Evolutionary conservation across 208 protist genomes (phyloP), one percentile per base, ranked within the genome.

Genomic region (Crithidia sp.): DNA sequence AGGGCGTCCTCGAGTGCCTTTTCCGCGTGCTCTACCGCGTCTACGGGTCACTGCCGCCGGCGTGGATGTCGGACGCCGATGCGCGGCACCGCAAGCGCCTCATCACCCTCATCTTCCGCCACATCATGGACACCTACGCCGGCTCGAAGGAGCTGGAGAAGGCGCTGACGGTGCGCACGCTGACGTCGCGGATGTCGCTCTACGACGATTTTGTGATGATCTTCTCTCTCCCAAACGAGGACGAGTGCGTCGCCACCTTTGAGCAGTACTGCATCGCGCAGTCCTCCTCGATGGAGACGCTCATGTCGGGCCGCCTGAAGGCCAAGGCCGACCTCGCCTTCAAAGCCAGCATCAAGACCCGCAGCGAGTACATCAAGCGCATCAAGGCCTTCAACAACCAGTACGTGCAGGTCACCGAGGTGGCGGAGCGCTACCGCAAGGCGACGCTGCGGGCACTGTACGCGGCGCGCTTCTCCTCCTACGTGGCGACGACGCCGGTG

Each of bases 281-380:
- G 78, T 71, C 68, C n/a, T 76, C 69, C 0, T 80, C 77, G 13
- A 52, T 96, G 6, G 84, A 91, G 16, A 85, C 81, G 10, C 76
- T 93, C 57, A 92, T 96, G 79, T 87, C 85, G 19, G 82, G 82
- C 58, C 72, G 89, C 2, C 89, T 82, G 7, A 91, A 94, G 60
- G 63, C 71, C 12, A 96, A 93, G 80, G 79, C 85, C 5, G 91
- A 94, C 54, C 55, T 82, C 14, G 88, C 89, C 3, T 81, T 88
- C 67, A 91, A 92, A 56, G 72, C 68, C 2, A 78, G 79, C 65
- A 82, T 94, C 43, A 90, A 91, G 68, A 79, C 81, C 3, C 85
- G 91, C 55, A 84, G 79, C 59, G 88, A 94, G 74, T 90, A 91
- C 79, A 88, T 96, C 67, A 87, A 94, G 59, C 87, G 85, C 47